Base-by-base conservation (phyloP, 495 filamentous ascomycete species). In the Darksidea phi region DNA sequence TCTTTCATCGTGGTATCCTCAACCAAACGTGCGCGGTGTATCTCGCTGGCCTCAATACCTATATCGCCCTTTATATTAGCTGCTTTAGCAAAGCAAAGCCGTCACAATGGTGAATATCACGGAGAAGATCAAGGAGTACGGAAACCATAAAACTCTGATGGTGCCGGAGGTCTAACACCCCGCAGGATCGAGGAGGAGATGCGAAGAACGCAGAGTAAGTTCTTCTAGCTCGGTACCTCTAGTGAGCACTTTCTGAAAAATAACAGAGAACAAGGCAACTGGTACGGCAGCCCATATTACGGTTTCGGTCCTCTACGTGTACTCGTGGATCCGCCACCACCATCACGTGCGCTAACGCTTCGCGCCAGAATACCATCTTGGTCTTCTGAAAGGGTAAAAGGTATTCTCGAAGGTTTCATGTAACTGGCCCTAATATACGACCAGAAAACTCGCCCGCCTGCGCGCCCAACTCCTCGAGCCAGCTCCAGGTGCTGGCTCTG, bases 151-250 rank as follows among this genome's bases (percentile, higher is more conserved):
- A 28, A 50, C 58, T 4, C 47, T 38, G 17, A 54, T 67, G 57
- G 52, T 63, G 64, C 17, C 56, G 60, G 61, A 59, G 26, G 54
- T 64, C 57, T 60, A 64, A 49, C 34, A 34, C 50, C 25, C 37
- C 50, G 18, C 63, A 96, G 95, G 84, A 99, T 99, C 67, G 95
- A 99, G 83, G 92, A 94, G 80, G 95, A 99, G 87, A 99, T 99
- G 95, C 84, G 82, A 69, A 88, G 86, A 85, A 99, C 95, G 71
- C 95, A 99, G 77, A 96, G 91, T 94, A 84, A 77, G 77, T 60
- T 48, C 47, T 34, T 6, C 41, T 20, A 13, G 41, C 13, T 13
- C 18, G 23, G 11, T 37, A 6, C 49, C 11, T 54, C 11, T 32
- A 32, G 28, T 10, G 28, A 32, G 10, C 10, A 32, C 28, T 3